Base-by-base conservation (phyloP, 2,329 filamentous ascomycete genomes). In the Malbranchea zuffiana region DNA sequence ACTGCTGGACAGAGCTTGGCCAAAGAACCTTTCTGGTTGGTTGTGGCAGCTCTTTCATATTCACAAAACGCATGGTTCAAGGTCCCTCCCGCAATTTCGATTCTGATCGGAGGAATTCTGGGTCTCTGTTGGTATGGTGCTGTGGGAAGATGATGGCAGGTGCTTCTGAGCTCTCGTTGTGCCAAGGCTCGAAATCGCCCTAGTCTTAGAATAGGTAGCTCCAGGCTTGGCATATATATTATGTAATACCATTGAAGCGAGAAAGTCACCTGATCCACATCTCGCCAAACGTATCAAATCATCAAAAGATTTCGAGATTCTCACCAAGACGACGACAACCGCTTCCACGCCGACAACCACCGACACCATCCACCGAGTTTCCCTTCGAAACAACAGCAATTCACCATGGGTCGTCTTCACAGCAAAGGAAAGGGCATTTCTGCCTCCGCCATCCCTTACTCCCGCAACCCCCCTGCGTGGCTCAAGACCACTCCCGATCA, bases 361-460 rank as follows among this genome's bases (percentile, higher is more conserved):
- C 13, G 17, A 36, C 27, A 28, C 17, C 38, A 26, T 8, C 39
- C 27, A 33, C 32, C 28, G 21, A 37, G 35, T 37, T 31, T 28
- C 32, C 20, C 35, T 7, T 21, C 10, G 29, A 31, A 15, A 29
- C 39, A 32, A 20, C 15, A 36, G 31, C 25, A 37, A 30, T 32
- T 35, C 50, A 50, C 49, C 56, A 93, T 93, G 85, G 85, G 87
- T 80, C 80, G 88, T 76, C 80, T 96, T 81, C 92, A 98, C 81
- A 83, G 76, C 78, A 94, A 95, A 62, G 88, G 90, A 74, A 96
- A 96, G 84, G 92, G 90, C 70, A 98, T 98, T 72, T 86, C 85
- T 54, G 71, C 84, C 71, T 94, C 85, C 48, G 85, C 90, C 60
- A 72, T 96, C 69, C 90, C 92, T 63, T 98, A 96, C 80, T 94